A percentile compares a stretch with the other conserved stretches of the same genome.
Evolutionary conservation across 148 eudicot species (phyloP).

Genomic region (Pharnaceum exiguum): DNA sequence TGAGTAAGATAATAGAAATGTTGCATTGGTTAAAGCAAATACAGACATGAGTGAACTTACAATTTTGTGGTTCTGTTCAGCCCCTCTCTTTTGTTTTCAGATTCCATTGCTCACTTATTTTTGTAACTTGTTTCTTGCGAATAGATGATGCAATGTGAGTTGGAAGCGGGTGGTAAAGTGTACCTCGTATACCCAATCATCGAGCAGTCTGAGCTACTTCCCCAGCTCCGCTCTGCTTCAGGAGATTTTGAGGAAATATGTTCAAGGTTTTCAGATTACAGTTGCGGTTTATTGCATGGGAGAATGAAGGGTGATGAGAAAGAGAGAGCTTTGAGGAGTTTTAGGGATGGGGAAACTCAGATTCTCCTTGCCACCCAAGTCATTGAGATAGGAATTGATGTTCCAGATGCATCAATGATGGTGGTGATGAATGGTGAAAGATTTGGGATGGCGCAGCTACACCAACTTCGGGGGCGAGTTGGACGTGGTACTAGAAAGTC

Average conservation of each 20-base stretch:
- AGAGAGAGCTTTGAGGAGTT: conserved; percentile 62
- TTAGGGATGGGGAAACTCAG: conserved; percentile 70
- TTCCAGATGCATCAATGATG: conserved; percentile 99
- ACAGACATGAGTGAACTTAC: no score
- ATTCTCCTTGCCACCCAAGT: conserved; percentile 87
- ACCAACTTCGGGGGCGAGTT: conserved; percentile 94
- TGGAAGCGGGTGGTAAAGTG: conserved; percentile 72
- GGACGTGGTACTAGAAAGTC: conserved; percentile 89
- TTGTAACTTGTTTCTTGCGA: background rate
- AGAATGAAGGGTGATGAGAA: conserved; percentile 82
- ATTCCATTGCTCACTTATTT: background rate
- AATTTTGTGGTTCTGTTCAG: no score
- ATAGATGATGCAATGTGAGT: conserved; percentile 78
- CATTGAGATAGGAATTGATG: conserved; percentile 89
- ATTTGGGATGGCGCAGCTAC: conserved; percentile 93
- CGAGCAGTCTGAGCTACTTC: conserved; percentile 78
- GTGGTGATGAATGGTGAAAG: conserved; percentile 97
- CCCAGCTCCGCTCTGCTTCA: conserved; percentile 89
- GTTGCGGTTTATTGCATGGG: conserved; percentile 84
- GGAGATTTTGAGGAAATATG: conserved; percentile 68
- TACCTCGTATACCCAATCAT: conserved; percentile 84
- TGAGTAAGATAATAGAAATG: no score
- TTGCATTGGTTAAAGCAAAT: no score
- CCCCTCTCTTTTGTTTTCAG: no score
- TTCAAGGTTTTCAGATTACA: conserved; percentile 45